Evolutionary conservation across 768 basidiomycete species (phyloP), one percentile per base, ranked within the genome.

Genomic region (Lepiota brunneoincarnata): DNA sequence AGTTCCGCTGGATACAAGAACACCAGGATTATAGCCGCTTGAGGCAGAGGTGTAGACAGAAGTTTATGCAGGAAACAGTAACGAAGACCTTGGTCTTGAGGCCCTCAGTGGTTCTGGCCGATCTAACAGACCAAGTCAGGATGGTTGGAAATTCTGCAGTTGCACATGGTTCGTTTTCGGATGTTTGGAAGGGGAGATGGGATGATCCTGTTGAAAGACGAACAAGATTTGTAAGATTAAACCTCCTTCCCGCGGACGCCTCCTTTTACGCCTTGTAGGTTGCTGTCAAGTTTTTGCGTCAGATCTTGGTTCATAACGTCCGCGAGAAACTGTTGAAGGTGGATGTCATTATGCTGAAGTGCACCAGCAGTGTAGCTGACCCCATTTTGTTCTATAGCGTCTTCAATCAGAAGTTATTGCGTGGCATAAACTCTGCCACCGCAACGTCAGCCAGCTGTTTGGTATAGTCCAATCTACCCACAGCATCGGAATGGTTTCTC

Each of bases 401-500:
- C 71, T 85, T 40, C 77, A 80, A 75, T 69, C 74, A 0, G 83
- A 84, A 62, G 72, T 84, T 2, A 60, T 74, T 2, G 78, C 81
- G 3, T 85, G 83, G 83, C 77, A 84, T 63, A 68, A 76, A 6
- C 66, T 84, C 14, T 78, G 72, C 40, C 83, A 85, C 55, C 70
- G 69, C 40, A 82, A 85, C 54, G 72, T 86, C 42, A 76, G 76
- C 35, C 77, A 76, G 39, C 64, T 86, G 23, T 79, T 76, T 50
- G 84, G 84, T 2, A 74, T 86, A 51, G 65, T 81, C 14, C 79
- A 80, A 58, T 72, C 73, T 4, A 66, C 70, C 24, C 71, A 74
- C 31, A 77, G 79, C 43, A 72, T 86, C 23, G 83, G 78, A 15
- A 84, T 86, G 81, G 81, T 86, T 0, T 84, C 84, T 4, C 77